Base-by-base conservation (phyloP, 2,329 filamentous ascomycete genomes). In the Coniochaeta ligniaria region DNA sequence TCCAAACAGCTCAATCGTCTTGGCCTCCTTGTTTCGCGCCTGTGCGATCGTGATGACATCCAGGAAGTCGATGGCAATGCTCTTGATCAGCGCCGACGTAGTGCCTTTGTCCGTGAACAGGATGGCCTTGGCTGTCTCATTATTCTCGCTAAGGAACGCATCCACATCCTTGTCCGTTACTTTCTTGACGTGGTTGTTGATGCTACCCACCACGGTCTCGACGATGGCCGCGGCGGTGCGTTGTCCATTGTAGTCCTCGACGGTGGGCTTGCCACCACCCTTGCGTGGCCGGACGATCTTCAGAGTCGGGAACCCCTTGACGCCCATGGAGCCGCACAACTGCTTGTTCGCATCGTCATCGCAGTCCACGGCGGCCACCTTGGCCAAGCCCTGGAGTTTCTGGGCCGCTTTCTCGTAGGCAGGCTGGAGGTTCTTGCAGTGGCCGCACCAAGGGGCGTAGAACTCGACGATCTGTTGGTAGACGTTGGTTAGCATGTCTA, bases 391-490 rank as follows among this genome's bases (percentile, higher is more conserved):
- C n/a, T 89, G 85, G 61, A 99, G 88, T 68, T 87, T 92, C 69
- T 89, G 90, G 67, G 95, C 95, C 1, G 88, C 93, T 75, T 96
- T 96, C 75, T 98, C 94, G 76, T 95, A 99, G 52, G 91, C 91
- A 3, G 93, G 94, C 77, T 97, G 93, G 70, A 99, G 88, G 76
- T 90, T 97, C 77, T 96, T 84, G 79, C 95, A 99, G 77, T 98
- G 95, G 47, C 94, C 95, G 70, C 95, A 98, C 94, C 94, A 98
- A 26, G 94, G 94, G 9, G 94, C 94, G 71, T 96, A 98, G 82
- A 98, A 98, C 76, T 93, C 91, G 72, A 86, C 77, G 54, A 86
- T 82, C 82, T 87, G 66, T 7, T 54, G 47, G 22, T 33, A 7
- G 28, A 36, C 28, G 33, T n/a, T 17, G 22, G 33, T 45, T 31